Percentiles rank a stretch among this genome's conserved stretches.
These are phyloP conservation scores for Primulina tabacum DNA, from an alignment of 257 asterid species.

Conservation along the genomic window DNA sequence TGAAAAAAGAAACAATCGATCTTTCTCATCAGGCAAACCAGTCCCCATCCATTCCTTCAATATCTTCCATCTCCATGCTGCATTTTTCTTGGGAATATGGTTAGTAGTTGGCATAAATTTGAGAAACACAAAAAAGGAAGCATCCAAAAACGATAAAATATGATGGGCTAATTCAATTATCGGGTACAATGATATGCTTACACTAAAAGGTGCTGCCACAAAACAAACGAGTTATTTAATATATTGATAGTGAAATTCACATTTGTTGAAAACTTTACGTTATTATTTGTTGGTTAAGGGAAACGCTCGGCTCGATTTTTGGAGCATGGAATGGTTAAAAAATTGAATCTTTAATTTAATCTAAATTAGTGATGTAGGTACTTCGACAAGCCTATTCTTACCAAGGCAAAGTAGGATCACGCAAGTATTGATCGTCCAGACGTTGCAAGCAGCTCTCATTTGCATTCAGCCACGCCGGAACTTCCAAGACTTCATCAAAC, in stretches of 20 bases:
- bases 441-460: conserved; percentile 58
- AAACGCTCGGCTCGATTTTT: no score
- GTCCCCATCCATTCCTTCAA: conserved; percentile 85
- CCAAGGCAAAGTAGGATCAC: conserved; percentile 90
- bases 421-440: conserved; percentile 49
- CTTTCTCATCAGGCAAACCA: conserved; percentile 71
- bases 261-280: no score
- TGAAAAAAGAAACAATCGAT: conserved; percentile 42
- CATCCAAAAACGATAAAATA: neutral
- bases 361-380: neutral
- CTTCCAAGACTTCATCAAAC: conserved; percentile 59
- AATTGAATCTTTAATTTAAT: neutral
- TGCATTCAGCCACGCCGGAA: conserved; percentile 81
- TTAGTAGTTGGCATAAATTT: conserved; percentile 6
- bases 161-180: neutral
- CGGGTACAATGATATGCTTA: neutral
- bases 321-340: no score
- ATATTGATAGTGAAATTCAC: no score
- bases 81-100: conserved; percentile 18
- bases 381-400: conserved; percentile 30
- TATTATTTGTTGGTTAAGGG: no score
- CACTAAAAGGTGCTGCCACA: no score
- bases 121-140: neutral
- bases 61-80: conserved; percentile 93
- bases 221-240: no score